Evolutionary conservation across 305 asterid species (phyloP), one percentile per base, ranked within the genome.

Genomic region (Euphrasia arctica): DNA sequence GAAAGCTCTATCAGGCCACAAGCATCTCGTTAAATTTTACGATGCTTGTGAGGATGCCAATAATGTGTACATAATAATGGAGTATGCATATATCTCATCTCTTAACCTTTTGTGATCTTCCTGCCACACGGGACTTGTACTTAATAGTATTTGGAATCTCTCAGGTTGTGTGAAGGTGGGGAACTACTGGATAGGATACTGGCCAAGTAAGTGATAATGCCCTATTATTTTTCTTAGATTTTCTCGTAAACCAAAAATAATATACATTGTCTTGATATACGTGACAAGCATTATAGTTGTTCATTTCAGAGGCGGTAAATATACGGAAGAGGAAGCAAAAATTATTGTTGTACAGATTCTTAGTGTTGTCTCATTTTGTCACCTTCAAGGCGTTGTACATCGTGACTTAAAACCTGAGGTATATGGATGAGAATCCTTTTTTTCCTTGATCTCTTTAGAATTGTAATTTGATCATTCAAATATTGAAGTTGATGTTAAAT

Each of bases 361-460:
- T 63, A 85, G 86, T 31, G 87, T 87, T 11, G 88, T 83, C 74
- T 83, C 90, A 39, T 83, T 81, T 75, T 85, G 95, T 65, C 95
- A 87, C 73, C 90, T 85, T 65, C 93, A 87, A 66, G 95, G 93
- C 34, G 90, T 87, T 56, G 95, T 87, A 56, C 95, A 87, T 71
- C 93, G 95, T 49, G 95, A 87, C 78, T 75, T 88, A 70, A 88
- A 88, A 79, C 95, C 95, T 32, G 95, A 88, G 95, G 94, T 85
- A 56, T 60, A 27, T 58, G 1, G 28, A 4, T 1, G 32, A 4
- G 42, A 29, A 32, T 64, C 57, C 42, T 36, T 27, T 25, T n/a
- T 68, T 62, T 9, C 41, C 32, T 49, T 13, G 27, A 1, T 13
- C 60, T 41, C 54, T 54, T 56, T n/a, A 58, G 18, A 39, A 41